Percentiles rank a stretch among this genome's conserved stretches.
phyloP scores from a whole-genome alignment of 176 grass and related monocot species.

The Raddia distichophylla region DNA sequence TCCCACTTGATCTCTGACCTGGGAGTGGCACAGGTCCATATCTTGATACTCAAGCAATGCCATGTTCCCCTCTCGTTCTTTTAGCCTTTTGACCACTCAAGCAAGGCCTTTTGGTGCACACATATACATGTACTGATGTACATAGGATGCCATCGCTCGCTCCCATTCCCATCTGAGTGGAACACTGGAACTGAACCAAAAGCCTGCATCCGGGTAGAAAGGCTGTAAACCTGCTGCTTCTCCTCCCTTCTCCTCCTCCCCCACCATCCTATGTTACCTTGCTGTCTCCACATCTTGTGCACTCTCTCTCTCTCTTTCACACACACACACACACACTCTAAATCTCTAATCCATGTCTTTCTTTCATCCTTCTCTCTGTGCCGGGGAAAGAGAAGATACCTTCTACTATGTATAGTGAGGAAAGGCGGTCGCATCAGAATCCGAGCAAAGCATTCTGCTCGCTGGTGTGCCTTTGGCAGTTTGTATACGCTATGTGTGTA shows the following conservation, averaged over 20 bases:
- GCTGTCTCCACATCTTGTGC: not conserved
- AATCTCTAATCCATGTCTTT: not conserved
- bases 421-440: not conserved
- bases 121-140: not conserved
- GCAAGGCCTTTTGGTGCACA: slow-evolving; percentile 20
- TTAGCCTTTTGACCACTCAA: slow-evolving; percentile 53
- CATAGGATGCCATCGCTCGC: slow-evolving; percentile 51
- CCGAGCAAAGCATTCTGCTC: not conserved
- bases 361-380: not conserved
- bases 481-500: not conserved
- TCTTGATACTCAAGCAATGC: slow-evolving; percentile 58
- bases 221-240: slow-evolving; percentile 13
- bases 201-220: slow-evolving; percentile 42
- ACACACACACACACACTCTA: not conserved
- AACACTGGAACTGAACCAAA: slow-evolving; percentile 32
- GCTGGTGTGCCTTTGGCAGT: not conserved
- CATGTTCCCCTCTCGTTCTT: slow-evolving; percentile 6
- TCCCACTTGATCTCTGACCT: not conserved
- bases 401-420: slow-evolving; percentile 9
- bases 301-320: not conserved
- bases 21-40: slow-evolving; percentile 42
- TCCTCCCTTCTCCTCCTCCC: not conserved
- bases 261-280: slow-evolving; percentile 12
- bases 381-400: slow-evolving; percentile 23
- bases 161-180: slow-evolving; percentile 17